phyloP scores from a whole-genome alignment of 768 basidiomycete genomes.

The Amanita phalloides region DNA sequence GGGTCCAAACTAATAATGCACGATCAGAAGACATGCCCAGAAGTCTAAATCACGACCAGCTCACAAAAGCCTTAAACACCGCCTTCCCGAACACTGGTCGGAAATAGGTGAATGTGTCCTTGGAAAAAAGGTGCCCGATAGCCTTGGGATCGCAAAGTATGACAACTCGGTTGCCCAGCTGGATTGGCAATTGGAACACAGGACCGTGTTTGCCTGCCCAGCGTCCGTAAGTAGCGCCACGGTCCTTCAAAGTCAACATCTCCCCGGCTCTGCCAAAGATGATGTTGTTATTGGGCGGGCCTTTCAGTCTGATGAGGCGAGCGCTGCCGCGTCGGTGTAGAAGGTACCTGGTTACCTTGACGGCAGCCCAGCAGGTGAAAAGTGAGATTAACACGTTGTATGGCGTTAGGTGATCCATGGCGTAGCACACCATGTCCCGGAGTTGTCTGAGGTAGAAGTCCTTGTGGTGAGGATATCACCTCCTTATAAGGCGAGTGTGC shows the following conservation, averaged over 20 bases:
- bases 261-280: slow-evolving; percentile 28
- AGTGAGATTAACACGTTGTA: background rate
- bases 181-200: slow-evolving; percentile 28
- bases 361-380: background rate
- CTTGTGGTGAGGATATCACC: background rate
- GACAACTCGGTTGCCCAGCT: slow-evolving; percentile 22
- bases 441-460: background rate
- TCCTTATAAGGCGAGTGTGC: background rate
- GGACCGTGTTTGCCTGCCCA: slow-evolving; percentile 41
- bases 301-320: slow-evolving; percentile 23
- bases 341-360: background rate
- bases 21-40: background rate
- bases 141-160: slow-evolving; percentile 40
- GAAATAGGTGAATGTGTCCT: slow-evolving; percentile 38
- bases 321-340: background rate
- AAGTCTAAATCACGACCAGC: background rate
- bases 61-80: slow-evolving; percentile 29
- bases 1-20: slow-evolving; percentile 24
- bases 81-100: slow-evolving; percentile 22
- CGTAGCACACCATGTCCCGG: background rate
- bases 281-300: slow-evolving; percentile 30
- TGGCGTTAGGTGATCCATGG: background rate
- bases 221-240: slow-evolving; percentile 25
- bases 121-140: slow-evolving; percentile 36
- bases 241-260: slow-evolving; percentile 17